Evolutionary conservation across 1,284 basidiomycete species (phyloP).

Genomic region (Ceratobasidium sp.): DNA sequence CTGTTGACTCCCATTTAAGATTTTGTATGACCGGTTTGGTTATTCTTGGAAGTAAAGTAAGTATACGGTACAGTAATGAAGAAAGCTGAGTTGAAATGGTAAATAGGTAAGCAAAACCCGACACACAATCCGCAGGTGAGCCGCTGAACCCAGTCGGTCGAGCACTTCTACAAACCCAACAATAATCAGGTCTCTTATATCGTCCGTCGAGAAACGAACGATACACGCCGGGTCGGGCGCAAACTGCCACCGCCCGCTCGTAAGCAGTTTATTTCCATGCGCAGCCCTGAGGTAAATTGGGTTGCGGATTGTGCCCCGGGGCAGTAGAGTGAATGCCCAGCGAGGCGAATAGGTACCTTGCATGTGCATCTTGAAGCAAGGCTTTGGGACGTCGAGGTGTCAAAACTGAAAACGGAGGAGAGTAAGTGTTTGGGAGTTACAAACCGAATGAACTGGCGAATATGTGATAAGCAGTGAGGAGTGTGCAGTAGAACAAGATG

Average conservation of each 20-base stretch:
- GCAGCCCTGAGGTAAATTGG: conserved; percentile 93
- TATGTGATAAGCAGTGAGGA: conserved; percentile 88
- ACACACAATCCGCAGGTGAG: too few relatives aligned
- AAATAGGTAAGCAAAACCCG: too few relatives aligned
- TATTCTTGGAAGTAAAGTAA: too few relatives aligned
- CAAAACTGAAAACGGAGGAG: conserved; percentile 69
- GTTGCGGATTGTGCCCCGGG: conserved; percentile 85
- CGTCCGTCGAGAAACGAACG: too few relatives aligned
- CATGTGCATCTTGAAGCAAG: conserved; percentile 96
- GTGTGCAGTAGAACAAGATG: conserved; percentile 74
- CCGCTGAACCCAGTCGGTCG: too few relatives aligned
- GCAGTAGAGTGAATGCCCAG: conserved; percentile 94
- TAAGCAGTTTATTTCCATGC: conserved; percentile 90
- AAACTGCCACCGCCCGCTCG: conserved; percentile 49
- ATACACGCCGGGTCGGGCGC: too few relatives aligned
- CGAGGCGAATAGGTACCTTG: conserved; percentile 89
- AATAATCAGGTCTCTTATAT: too few relatives aligned
- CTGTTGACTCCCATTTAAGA: too few relatives aligned
- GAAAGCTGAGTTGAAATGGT: too few relatives aligned
- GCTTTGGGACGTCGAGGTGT: conserved; percentile 98
- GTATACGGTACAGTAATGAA: too few relatives aligned
- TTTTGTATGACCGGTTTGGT: too few relatives aligned
- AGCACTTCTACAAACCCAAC: too few relatives aligned
- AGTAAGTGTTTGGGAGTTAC: conserved; percentile 19
- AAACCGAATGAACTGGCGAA: conserved; percentile 55